Conservation (phyloP, 2,329 filamentous ascomycete species). For the Hymenoscyphus linearis region DNA sequence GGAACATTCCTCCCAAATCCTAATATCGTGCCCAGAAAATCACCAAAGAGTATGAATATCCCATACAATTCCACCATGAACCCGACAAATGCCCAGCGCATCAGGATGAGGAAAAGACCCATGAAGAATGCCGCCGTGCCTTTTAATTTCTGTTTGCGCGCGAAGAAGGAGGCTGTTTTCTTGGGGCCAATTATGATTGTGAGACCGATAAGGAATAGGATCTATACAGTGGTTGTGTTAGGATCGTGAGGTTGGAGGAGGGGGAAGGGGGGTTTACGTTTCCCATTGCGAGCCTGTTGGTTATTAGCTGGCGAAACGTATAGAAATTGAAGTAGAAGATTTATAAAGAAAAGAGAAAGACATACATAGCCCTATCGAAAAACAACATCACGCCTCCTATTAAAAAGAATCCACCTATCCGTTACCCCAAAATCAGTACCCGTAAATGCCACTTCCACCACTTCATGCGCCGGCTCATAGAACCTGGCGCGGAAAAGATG, state of each 20-base stretch:
- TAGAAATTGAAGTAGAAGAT: constrained; percentile 2
- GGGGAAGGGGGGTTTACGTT: constrained; percentile 43
- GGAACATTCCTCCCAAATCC: constrained; percentile 82
- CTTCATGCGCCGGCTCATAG: constrained; percentile 12
- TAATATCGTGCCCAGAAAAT: constrained; percentile 90
- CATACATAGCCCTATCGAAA: constrained; percentile 93
- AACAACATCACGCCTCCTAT: constrained; percentile 92
- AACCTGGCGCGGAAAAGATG: constrained; percentile 7
- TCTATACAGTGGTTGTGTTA: constrained; percentile 45
- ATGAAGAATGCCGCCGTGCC: constrained; percentile 83
- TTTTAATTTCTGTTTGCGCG: constrained; percentile 84
- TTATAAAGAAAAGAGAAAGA: constrained; percentile 17
- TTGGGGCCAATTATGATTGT: constrained; percentile 90
- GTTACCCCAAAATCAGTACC: constrained; percentile 13
- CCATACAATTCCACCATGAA: constrained; percentile 91
- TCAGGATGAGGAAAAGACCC: constrained; percentile 78
- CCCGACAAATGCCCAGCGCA: constrained; percentile 86
- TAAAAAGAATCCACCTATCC: constrained; percentile 83
- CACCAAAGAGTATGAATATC: constrained; percentile 88
- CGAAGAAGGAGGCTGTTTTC: constrained; percentile 93
- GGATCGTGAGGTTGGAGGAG: constrained; percentile 10
- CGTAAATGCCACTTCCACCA: background rate
- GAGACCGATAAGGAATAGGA: constrained; percentile 95
- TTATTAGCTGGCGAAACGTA: constrained; percentile 2
- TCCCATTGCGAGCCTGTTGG: constrained; percentile 86